A percentile compares a stretch with the other conserved stretches of the same genome.
These are phyloP conservation scores for Colletotrichum neosansevieriae DNA, from an alignment of 2,329 filamentous ascomycete species.

Conservation along the genomic window DNA sequence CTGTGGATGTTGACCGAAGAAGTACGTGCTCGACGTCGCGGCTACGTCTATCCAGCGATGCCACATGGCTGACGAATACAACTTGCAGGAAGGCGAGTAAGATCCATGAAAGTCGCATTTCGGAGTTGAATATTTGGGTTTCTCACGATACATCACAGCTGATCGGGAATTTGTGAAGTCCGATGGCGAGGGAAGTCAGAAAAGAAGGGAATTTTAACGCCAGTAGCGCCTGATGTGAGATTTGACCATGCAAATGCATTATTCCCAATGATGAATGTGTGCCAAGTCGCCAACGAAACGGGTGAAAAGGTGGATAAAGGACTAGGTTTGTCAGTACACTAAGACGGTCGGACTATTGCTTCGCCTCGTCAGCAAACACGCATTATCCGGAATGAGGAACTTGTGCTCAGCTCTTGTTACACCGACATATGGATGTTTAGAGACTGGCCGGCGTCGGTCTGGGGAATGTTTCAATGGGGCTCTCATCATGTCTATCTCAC, in stretches of 20 bases:
- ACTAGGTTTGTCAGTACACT: neutral
- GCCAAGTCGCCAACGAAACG: neutral
- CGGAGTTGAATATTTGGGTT: no score
- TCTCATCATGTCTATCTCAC: neutral
- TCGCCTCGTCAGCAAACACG: neutral
- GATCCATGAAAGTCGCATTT: no score
- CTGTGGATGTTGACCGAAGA: neutral
- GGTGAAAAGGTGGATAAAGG: neutral
- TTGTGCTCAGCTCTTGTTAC: neutral
- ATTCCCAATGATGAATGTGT: neutral
- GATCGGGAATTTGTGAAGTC: no score
- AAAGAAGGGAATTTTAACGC: no score
- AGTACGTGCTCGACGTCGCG: neutral
- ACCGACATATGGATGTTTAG: neutral
- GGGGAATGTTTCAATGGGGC: neutral
- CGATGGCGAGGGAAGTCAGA: no score
- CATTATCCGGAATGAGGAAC: neutral
- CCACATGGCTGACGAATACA: no score
- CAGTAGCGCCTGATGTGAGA: neutral
- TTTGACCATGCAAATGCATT: neutral
- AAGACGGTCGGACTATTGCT: no score
- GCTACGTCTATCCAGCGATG: no score
- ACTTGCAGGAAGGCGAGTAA: no score
- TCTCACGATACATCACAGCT: no score
- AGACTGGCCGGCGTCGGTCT: neutral